phyloP scores from a whole-genome alignment of 1,284 basidiomycete species.

The Retiboletus flavoniger region DNA sequence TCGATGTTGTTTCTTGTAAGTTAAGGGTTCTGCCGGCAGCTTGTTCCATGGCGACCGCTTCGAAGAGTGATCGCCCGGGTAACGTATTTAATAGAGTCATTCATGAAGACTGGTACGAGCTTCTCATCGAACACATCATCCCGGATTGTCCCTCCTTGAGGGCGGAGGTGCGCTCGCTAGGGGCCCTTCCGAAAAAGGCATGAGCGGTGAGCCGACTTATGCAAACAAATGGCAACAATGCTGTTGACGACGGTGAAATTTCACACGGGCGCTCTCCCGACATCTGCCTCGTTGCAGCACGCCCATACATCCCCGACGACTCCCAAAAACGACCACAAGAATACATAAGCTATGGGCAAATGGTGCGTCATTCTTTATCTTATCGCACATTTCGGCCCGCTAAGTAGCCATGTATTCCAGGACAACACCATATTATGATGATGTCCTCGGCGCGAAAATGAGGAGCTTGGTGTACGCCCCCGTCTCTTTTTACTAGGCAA shows the following conservation, averaged over 20 bases:
- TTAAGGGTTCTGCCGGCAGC: neutral
- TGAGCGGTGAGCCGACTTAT: neutral
- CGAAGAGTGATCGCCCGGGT: neutral
- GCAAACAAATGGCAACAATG: slow-evolving; percentile 21
- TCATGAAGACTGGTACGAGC: neutral
- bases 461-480: slow-evolving; percentile 65
- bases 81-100: neutral
- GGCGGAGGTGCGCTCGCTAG: neutral
- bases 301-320: slow-evolving; percentile 8
- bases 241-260: slow-evolving; percentile 18
- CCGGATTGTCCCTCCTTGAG: no score
- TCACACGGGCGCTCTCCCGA: slow-evolving; percentile 24
- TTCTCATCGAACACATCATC: no score
- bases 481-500: slow-evolving; percentile 3
- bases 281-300: slow-evolving; percentile 29
- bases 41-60: neutral
- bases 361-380: slow-evolving; percentile 27
- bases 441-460: slow-evolving; percentile 66
- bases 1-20: neutral
- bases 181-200: neutral
- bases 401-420: slow-evolving; percentile 34
- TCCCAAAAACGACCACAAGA: slow-evolving; percentile 5
- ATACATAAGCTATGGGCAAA: slow-evolving; percentile 37
- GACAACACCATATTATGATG: slow-evolving; percentile 66
- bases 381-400: neutral